Evolutionary conservation across 2,329 filamentous ascomycete genomes (phyloP).

Genomic region (Arthrobotrys musiformis): DNA sequence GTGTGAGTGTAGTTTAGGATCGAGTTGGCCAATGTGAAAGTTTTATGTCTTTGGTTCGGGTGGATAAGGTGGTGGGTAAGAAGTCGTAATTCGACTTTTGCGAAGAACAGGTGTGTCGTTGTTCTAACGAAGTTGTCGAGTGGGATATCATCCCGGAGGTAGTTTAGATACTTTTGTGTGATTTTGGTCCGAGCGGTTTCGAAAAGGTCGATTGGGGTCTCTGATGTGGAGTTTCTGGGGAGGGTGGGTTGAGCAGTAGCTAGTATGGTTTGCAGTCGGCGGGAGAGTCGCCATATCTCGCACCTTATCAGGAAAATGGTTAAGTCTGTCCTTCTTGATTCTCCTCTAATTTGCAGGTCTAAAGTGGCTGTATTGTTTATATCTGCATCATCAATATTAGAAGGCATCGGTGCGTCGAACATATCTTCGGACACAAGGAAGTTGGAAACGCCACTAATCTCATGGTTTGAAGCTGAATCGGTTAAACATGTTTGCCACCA

Average conservation of each 20-base stretch:
- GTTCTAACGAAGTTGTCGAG: conserved; percentile 23
- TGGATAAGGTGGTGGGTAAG: too few relatives aligned
- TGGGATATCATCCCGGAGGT: not conserved
- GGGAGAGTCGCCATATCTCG: conserved; percentile 42
- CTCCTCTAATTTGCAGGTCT: not conserved
- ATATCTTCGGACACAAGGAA: conserved; percentile 69
- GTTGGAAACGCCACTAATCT: conserved; percentile 73
- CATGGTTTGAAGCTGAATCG: conserved; percentile 67
- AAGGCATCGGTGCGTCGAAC: conserved; percentile 70
- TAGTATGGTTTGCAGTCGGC: conserved; percentile 1
- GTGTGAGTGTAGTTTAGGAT: conserved; percentile 28
- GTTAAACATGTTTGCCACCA: conserved; percentile 73
- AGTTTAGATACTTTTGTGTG: conserved; percentile 5
- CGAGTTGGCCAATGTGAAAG: not conserved
- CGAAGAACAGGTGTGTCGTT: conserved; percentile 32
- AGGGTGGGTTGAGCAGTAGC: not conserved
- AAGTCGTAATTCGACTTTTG: conserved; percentile 19
- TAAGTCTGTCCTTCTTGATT: conserved; percentile 21
- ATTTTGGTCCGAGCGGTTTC: not conserved
- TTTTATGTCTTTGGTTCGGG: too few relatives aligned
- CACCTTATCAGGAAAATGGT: conserved; percentile 38
- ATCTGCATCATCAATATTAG: conserved; percentile 67
- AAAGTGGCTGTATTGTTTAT: conserved; percentile 62
- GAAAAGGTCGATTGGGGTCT: not conserved
- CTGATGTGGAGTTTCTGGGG: not conserved